Evolutionary conservation across 2,329 filamentous ascomycete species (phyloP), one percentile per base, ranked within the genome.

Genomic region (Colletotrichum cereale): DNA sequence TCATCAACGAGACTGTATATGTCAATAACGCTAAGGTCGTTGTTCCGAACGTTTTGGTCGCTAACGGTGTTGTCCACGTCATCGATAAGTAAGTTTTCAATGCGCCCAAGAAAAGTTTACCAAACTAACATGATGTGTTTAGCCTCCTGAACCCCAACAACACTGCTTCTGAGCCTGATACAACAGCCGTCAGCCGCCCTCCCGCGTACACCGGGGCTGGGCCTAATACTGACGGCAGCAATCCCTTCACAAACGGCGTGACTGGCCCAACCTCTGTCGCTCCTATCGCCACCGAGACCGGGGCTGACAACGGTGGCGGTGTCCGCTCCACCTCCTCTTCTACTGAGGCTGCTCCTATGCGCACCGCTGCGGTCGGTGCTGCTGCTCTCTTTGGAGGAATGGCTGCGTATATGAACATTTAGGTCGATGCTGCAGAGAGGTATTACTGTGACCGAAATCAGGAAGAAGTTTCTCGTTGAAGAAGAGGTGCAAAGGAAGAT

Each of bases 131-230:
- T 16, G 2, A 11, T n/a, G 6, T 18, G 42, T 12, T 5, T 62
- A 86, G 84, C 71, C 88, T 91, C 47, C 81, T 92, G 60, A 91
- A 91, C 81, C 87, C 88, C 14, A 79, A 82, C 73, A 86, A 86
- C 76, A 81, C 84, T 3, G 79, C 80, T 1, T 83, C 81, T 5
- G 76, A 79, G n/a, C 84, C 86, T 6, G 75, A 84, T 29, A 76
- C 84, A 1, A 77, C 80, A 21, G 82, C 83, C 21, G 78, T 82
- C 0, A 84, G 84, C 1, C 86, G 87, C 47, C 77, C 82, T 0
- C 84, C 86, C 5, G 90, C 86, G 1, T 93, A 88, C 80, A 80
- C 81, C 31, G 84, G 84, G 67, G 90, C 88, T 5, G 84, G 82
- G 7, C 82, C 84, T 10, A 86, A 79, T 34, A 82, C 82, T 11